Evolutionary conservation across 352 stramenopile genomes (phyloP), one percentile per base, ranked within the genome.

Genomic region (Globisporangium cystogenes): DNA sequence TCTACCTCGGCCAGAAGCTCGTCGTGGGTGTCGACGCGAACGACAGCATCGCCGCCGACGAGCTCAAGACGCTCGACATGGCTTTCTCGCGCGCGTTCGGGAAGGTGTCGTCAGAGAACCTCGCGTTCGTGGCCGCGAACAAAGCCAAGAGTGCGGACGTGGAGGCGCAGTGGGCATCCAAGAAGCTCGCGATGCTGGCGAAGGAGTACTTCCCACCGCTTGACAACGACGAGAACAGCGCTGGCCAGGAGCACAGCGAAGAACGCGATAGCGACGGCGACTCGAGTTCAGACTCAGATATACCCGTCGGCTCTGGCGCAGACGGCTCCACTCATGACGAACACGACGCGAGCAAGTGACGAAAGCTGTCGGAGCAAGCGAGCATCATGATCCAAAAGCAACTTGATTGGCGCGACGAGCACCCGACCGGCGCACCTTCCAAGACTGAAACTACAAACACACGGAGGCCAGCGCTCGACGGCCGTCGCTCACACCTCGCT

Each of bases 1-100:
- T 74, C 31, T 90, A 93, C 48, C 48, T 90, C 15, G 82, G 82
- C 5, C 82, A 93, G 50, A 90, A 93, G 39, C 66, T 90, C 6
- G 57, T 88, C 16, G 82, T 93, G 0, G 72, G 78, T 29, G 67
- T 90, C 7, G 62, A 75, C 41, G 69, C 72, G 15, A 51, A 61
- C 23, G 68, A 68, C 37, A 52, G 52, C 8, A 65, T 55, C 10
- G 68, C 69, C 7, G 70, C 63, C 1, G 80, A 90, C 39, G 79
- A 90, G 42, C 50, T 90, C 15, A 73, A 77, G 41, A 74, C 68
- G 0, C 55, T 90, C 23, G 77, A 90, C 42, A 67, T 68, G 43
- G 58, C 53, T 7, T 68, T 67, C 3, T 87, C 76, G 0, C 62
- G 61, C 11, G 50, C 51, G 23, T 86, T 76, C 51, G 80, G 80